A percentile compares a stretch with the other conserved stretches of the same genome.
Evolutionary conservation across 768 basidiomycete genomes (phyloP).

Genomic region (Clathrus columnatus): DNA sequence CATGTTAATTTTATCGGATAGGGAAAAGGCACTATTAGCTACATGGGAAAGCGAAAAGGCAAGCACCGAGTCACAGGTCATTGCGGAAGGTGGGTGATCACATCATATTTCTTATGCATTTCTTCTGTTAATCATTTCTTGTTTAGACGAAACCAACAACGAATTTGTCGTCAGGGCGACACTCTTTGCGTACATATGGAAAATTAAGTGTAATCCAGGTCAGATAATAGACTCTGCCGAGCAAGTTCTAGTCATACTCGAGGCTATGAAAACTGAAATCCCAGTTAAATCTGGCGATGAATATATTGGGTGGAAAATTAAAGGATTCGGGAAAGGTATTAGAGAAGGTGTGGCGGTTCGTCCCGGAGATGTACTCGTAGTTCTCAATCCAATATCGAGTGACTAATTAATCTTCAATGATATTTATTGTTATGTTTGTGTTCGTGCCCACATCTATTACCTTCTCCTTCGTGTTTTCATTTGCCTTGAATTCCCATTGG

Average conservation of each 20-base stretch:
- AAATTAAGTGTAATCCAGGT: conserved; percentile 36
- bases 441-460: too few species aligned
- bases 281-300: conserved; percentile 36
- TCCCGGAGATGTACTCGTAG: conserved; percentile 38
- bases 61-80: neutral
- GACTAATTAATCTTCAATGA: too few species aligned
- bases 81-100: too few species aligned
- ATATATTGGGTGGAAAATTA: conserved; percentile 36
- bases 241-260: conserved; percentile 40
- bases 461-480: too few species aligned
- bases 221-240: conserved; percentile 34
- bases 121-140: too few species aligned
- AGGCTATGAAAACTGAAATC: conserved; percentile 63
- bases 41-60: conserved; percentile 34
- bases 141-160: neutral
- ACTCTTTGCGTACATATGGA: conserved; percentile 42
- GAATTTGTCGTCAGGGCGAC: conserved; percentile 22
- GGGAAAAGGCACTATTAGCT: conserved; percentile 33
- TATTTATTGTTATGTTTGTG: too few species aligned
- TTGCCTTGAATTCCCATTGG: too few species aligned
- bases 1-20: conserved; percentile 17
- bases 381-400: conserved; percentile 17
- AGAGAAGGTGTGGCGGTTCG: conserved; percentile 36
- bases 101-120: too few species aligned
- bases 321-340: conserved; percentile 31